Evolutionary conservation across 2,329 filamentous ascomycete species (phyloP).

Genomic region (Alternaria dauci): DNA sequence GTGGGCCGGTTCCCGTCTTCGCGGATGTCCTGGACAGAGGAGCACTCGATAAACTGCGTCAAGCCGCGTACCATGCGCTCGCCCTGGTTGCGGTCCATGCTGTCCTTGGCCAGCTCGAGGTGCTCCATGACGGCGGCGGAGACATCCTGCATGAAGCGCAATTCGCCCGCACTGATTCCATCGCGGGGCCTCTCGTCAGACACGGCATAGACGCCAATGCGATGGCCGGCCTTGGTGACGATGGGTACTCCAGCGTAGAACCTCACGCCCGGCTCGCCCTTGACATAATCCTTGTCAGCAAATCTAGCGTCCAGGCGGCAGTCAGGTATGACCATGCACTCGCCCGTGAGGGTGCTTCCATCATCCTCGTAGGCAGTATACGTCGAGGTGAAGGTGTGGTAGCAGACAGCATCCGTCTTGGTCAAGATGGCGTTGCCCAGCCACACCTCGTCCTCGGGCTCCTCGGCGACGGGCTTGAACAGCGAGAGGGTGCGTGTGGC

Average conservation of each 20-base stretch:
- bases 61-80: conserved; percentile 47
- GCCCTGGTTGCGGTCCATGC: conserved; percentile 36
- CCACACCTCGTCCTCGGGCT: conserved; percentile 39
- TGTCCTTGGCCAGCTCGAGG: conserved; percentile 40
- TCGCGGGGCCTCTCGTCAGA: conserved; percentile 43
- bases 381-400: conserved; percentile 38
- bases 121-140: conserved; percentile 45
- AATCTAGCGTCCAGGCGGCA: conserved; percentile 37
- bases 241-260: conserved; percentile 48
- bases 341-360: conserved; percentile 27
- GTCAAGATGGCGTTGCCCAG: conserved; percentile 44
- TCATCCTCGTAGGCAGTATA: conserved; percentile 31
- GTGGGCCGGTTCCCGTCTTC: conserved; percentile 28
- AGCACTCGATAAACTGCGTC: conserved; percentile 46
- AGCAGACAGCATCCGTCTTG: conserved; percentile 40
- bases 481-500: conserved; percentile 49
- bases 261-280: conserved; percentile 37
- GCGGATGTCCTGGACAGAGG: conserved; percentile 33
- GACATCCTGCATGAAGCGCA: conserved; percentile 44
- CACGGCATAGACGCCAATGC: conserved; percentile 44
- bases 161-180: conserved; percentile 31
- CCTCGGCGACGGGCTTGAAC: conserved; percentile 32
- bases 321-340: conserved; percentile 40
- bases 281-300: conserved; percentile 36
- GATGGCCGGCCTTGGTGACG: conserved; percentile 37